Conservation (phyloP, 2,329 filamentous ascomycete genomes). For the Hypomyces rosellus region DNA sequence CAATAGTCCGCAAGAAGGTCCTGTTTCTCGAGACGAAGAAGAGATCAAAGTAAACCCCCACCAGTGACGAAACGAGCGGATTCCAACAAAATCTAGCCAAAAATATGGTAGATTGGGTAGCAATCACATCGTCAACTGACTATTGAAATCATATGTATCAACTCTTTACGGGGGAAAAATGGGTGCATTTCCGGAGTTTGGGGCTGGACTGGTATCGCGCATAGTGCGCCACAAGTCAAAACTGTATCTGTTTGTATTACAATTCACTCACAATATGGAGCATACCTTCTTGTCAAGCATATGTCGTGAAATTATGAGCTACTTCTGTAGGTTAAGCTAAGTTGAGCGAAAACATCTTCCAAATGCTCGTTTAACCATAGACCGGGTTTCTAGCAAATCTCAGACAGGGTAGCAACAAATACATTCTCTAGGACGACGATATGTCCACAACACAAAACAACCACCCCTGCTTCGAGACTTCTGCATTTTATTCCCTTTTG, state of each 20-base stretch:
- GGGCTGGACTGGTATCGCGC: slow-evolving; percentile 12
- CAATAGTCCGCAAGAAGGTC: slow-evolving; percentile 85
- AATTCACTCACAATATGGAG: not conserved
- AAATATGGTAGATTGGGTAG: not conserved
- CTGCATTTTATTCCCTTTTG: not conserved
- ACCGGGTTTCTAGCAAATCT: not conserved
- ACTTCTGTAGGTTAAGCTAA: not conserved
- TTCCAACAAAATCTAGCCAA: too few relatives aligned
- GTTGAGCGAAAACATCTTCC: not conserved
- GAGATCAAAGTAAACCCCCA: slow-evolving; percentile 48
- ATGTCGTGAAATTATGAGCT: not conserved
- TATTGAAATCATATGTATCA: slow-evolving; percentile 6
- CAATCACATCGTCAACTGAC: not conserved
- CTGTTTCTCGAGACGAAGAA: slow-evolving; percentile 92
- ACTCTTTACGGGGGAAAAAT: slow-evolving; percentile 25
- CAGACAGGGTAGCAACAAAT: not conserved
- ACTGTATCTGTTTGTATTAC: slow-evolving; percentile 6
- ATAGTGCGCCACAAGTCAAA: slow-evolving; percentile 8
- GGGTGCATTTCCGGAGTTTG: slow-evolving; percentile 27
- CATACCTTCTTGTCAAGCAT: not conserved
- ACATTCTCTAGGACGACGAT: not conserved
- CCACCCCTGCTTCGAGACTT: not conserved
- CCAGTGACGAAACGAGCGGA: not conserved
- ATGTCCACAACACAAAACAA: not conserved
- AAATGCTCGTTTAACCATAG: too few relatives aligned